Evolutionary conservation across 768 basidiomycete species (phyloP), one percentile per base, ranked within the genome.

Genomic region (Tricholoma terreum): DNA sequence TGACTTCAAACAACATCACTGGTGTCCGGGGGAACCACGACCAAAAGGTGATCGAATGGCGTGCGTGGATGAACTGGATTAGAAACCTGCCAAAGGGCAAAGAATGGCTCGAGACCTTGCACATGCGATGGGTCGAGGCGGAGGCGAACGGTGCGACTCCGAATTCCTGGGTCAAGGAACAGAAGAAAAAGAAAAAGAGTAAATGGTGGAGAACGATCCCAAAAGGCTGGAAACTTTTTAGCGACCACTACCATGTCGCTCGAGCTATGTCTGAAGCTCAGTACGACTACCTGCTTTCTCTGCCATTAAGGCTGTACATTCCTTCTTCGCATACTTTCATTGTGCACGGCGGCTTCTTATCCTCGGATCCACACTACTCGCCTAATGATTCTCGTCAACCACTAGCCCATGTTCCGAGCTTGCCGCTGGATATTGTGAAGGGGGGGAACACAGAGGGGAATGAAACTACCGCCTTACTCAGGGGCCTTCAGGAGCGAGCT

Each of bases 11-110:
- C 63, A 81, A 84, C 51, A 76, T 92, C 42, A 80, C 80, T 21
- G 94, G 93, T 14, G 92, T 97, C 3, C 84, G 95, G 30, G 95
- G 96, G 0, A 98, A 98, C 69, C 92, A 98, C 67, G 95, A 98
- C 73, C 93, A 98, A 71, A 81, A 81, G 60, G 84, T 94, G 43
- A 80, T 98, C 45, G 90, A 96, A 73, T 97, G 95, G 95, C 79
- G 86, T 22, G 75, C 79, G 1, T 98, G 93, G 92, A 80, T 90
- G 51, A 77, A 88, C 15, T 96, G 92, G 92, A 84, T 95, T 55
- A 59, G 70, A 12, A 59, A 70, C 7, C 67, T 79, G 22, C 71
- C 76, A 6, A 80, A 76, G n/a, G 80, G 77, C 1, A 65, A 52
- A 22, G 66, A 74, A 22, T 94, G 90, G 85, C 77, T 94, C 6